These are phyloP conservation scores for Lanmaoa rubissima DNA, from an alignment of 768 basidiomycete species.

Conservation along the genomic window DNA sequence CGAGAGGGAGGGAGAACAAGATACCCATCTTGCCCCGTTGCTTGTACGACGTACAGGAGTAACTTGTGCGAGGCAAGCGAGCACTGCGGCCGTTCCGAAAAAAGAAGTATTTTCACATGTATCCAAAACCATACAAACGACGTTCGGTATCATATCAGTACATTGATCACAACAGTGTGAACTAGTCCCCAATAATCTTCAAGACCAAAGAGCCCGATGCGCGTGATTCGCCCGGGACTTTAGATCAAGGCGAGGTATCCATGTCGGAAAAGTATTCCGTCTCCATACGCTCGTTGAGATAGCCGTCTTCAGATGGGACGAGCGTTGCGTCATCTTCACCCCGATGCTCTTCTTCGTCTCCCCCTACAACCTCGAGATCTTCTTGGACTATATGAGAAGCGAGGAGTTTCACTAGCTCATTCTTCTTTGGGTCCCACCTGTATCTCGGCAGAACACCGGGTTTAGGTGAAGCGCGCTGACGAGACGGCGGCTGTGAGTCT, in stretches of 20 bases:
- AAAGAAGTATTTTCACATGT: neutral
- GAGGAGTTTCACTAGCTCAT: neutral
- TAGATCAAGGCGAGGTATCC: neutral
- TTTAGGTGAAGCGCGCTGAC: neutral
- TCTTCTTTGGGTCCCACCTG: slow-evolving; percentile 7
- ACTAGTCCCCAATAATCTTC: neutral
- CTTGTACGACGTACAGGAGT: neutral
- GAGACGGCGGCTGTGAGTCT: neutral
- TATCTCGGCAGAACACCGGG: slow-evolving; percentile 3
- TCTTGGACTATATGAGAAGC: neutral
- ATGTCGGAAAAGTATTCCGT: slow-evolving; percentile 1
- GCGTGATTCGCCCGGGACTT: neutral
- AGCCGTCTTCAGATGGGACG: slow-evolving; percentile 14
- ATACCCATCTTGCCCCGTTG: slow-evolving; percentile 58
- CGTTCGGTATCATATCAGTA: neutral
- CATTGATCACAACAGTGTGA: neutral
- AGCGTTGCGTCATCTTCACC: slow-evolving; percentile 16
- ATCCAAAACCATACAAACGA: neutral
- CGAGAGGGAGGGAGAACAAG: slow-evolving; percentile 68
- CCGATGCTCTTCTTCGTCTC: neutral
- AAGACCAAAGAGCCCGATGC: neutral
- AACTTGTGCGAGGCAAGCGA: neutral
- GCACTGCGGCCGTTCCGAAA: neutral
- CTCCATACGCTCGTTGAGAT: neutral
- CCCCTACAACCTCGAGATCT: neutral